A percentile compares a stretch with the other conserved stretches of the same genome.
Conservation (phyloP, 1,284 basidiomycete species). For the Sporisorium iseilematis-ciliati region DNA sequence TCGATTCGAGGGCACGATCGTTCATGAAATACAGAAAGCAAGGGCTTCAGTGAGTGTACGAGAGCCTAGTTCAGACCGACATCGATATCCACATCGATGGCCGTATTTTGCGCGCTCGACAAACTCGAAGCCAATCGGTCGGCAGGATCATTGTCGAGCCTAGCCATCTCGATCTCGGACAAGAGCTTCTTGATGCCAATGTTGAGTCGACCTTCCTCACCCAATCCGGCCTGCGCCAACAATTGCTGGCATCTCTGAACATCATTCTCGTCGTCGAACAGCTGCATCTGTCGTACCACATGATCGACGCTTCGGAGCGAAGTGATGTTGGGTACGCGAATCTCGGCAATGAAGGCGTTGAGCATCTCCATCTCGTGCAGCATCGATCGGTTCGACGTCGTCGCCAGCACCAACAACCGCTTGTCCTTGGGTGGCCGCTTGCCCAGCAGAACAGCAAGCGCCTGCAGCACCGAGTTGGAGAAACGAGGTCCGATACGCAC, state of each 20-base stretch:
- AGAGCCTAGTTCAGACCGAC: slow-evolving; percentile 44
- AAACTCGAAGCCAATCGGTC: slow-evolving; percentile 70
- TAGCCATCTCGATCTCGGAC: slow-evolving; percentile 93
- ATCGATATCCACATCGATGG: slow-evolving; percentile 53
- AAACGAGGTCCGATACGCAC: slow-evolving; percentile 97
- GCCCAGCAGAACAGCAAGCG: slow-evolving; percentile 87
- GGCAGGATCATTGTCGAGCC: slow-evolving; percentile 77
- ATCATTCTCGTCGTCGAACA: slow-evolving; percentile 78
- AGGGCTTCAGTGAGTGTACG: neutral
- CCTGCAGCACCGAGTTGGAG: slow-evolving; percentile 92
- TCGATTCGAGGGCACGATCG: neutral
- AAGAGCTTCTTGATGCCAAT: slow-evolving; percentile 90
- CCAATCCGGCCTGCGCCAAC: slow-evolving; percentile 83
- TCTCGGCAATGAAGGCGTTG: slow-evolving; percentile 89
- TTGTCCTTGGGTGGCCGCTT: slow-evolving; percentile 95
- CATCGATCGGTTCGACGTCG: slow-evolving; percentile 87
- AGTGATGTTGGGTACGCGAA: slow-evolving; percentile 85
- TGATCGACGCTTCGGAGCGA: slow-evolving; percentile 79
- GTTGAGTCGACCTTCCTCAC: slow-evolving; percentile 75
- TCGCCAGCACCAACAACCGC: slow-evolving; percentile 90
- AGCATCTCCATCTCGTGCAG: slow-evolving; percentile 89
- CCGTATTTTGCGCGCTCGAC: slow-evolving; percentile 45
- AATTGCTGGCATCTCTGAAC: slow-evolving; percentile 77
- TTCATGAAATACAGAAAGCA: neutral
- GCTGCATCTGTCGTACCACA: slow-evolving; percentile 84